These are phyloP conservation scores for Extremus antarcticus DNA, from an alignment of 495 filamentous ascomycete species.

Conservation along the genomic window DNA sequence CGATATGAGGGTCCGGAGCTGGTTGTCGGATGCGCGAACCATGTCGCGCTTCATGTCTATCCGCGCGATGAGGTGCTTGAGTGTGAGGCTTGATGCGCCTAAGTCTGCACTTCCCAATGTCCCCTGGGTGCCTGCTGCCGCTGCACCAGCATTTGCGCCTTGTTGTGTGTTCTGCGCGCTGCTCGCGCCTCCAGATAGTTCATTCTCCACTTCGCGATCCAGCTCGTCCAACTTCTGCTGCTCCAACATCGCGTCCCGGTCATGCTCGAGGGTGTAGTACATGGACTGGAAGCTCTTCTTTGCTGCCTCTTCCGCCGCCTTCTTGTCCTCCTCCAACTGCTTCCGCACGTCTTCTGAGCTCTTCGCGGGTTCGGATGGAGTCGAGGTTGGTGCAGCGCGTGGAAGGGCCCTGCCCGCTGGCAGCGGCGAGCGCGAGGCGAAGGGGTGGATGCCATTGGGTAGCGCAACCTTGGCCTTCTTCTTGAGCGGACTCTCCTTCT, in stretches of 20 bases:
- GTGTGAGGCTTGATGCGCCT: conserved; percentile 88
- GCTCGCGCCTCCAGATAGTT: conserved; percentile 58
- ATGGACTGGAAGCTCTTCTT: conserved; percentile 80
- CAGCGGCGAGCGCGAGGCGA: conserved; percentile 32
- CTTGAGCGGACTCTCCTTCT: conserved; percentile 46
- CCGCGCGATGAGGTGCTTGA: conserved; percentile 90
- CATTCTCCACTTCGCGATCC: conserved; percentile 88
- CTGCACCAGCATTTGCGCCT: conserved; percentile 34
- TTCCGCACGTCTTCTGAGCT: conserved; percentile 79
- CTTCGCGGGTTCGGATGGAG: conserved; percentile 43
- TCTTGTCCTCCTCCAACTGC: conserved; percentile 87
- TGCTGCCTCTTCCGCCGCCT: conserved; percentile 80
- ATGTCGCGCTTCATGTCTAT: conserved; percentile 85
- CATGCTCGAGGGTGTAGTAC: conserved; percentile 91
- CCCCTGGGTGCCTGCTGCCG: conserved; percentile 49
- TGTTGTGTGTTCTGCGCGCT: background rate
- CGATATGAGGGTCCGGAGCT: conserved; percentile 83
- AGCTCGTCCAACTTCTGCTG: conserved; percentile 95
- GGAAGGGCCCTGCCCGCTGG: conserved; percentile 24
- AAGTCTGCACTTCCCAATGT: conserved; percentile 87
- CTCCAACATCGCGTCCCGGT: conserved; percentile 91
- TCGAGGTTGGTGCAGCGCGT: conserved; percentile 32
- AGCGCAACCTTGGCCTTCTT: conserved; percentile 45
- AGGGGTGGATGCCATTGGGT: conserved; percentile 31
- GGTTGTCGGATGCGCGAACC: conserved; percentile 82